These are phyloP conservation scores for Ophiognomonia clavigignenti-juglandacearum DNA, from an alignment of 2,329 filamentous ascomycete species.

Conservation along the genomic window DNA sequence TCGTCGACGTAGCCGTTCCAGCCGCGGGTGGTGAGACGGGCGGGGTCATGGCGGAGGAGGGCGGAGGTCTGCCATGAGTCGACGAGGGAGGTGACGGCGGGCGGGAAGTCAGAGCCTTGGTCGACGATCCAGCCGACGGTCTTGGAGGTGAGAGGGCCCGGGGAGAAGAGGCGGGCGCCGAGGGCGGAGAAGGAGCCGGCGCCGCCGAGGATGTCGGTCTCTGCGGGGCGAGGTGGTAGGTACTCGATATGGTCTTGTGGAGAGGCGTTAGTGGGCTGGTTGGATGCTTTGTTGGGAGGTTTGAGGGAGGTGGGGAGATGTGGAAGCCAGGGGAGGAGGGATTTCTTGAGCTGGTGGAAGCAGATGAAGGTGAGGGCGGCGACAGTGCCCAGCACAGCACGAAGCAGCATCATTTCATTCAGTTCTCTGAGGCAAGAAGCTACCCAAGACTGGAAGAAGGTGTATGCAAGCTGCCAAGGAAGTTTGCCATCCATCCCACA, in stretches of 20 bases:
- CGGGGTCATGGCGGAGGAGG: slow-evolving; percentile 59
- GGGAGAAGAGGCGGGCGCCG: slow-evolving; percentile 83
- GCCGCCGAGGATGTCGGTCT: slow-evolving; percentile 77
- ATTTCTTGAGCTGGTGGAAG: slow-evolving; percentile 2
- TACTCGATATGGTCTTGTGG: slow-evolving; percentile 83
- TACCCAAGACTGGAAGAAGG: not conserved
- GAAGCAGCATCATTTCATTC: not conserved
- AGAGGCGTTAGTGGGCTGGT: slow-evolving; percentile 18
- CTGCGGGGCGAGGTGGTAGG: slow-evolving; percentile 60
- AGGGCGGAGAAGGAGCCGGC: slow-evolving; percentile 83
- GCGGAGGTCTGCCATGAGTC: slow-evolving; percentile 72
- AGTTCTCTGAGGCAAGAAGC: not conserved
- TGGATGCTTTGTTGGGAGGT: not conserved
- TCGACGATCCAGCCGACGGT: slow-evolving; percentile 89
- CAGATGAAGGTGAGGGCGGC: slow-evolving; percentile 3
- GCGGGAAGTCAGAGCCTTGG: slow-evolving; percentile 80
- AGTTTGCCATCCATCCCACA: not conserved
- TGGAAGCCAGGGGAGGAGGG: slow-evolving; percentile 1
- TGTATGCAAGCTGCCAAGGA: not conserved
- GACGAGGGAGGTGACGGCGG: slow-evolving; percentile 58
- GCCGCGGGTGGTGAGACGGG: slow-evolving; percentile 76
- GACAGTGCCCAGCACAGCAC: slow-evolving; percentile 5
- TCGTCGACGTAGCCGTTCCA: slow-evolving; percentile 85
- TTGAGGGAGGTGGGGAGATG: not conserved
- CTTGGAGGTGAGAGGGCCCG: slow-evolving; percentile 53